A percentile compares a stretch with the other conserved stretches of the same genome.
Conservation (phyloP, 164 flowering plant species). For the Stephania japonica region DNA sequence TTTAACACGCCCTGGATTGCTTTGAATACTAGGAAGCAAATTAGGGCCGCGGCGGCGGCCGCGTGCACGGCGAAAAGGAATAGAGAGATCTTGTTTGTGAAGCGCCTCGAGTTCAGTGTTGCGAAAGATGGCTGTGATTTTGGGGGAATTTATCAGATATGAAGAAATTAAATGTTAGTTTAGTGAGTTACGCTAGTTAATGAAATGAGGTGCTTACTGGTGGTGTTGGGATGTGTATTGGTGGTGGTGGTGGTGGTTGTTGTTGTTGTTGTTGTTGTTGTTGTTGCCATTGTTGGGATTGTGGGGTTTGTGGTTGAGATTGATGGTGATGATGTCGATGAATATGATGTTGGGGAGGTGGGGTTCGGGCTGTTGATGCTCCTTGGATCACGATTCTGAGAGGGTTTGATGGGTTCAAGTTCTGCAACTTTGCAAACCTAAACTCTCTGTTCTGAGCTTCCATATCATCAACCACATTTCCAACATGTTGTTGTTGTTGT, state of each 20-base stretch:
- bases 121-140: slow-evolving; percentile 33
- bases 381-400: slow-evolving; percentile 47
- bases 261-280: not conserved
- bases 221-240: slow-evolving; percentile 23
- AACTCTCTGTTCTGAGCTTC: slow-evolving; percentile 14
- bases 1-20: slow-evolving; percentile 51
- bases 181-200: too few species aligned
- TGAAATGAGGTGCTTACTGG: slow-evolving; percentile 32
- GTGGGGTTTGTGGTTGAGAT: slow-evolving; percentile 16
- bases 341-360: slow-evolving; percentile 1
- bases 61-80: slow-evolving; percentile 59
- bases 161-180: too few species aligned
- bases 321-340: slow-evolving; percentile 2
- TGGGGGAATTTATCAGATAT: not conserved
- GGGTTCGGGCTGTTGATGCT: slow-evolving; percentile 12
- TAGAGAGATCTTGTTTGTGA: slow-evolving; percentile 62
- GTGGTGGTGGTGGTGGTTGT: not conserved
- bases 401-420: slow-evolving; percentile 58
- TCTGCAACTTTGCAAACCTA: slow-evolving; percentile 32
- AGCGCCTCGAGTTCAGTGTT: slow-evolving; percentile 55
- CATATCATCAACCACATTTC: too few species aligned
- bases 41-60: slow-evolving; percentile 43
- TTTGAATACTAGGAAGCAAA: slow-evolving; percentile 53
- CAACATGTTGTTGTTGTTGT: too few species aligned
- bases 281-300: not conserved